Evolutionary conservation across 345 rosid genomes (phyloP).

Genomic region (Salix udensis): DNA sequence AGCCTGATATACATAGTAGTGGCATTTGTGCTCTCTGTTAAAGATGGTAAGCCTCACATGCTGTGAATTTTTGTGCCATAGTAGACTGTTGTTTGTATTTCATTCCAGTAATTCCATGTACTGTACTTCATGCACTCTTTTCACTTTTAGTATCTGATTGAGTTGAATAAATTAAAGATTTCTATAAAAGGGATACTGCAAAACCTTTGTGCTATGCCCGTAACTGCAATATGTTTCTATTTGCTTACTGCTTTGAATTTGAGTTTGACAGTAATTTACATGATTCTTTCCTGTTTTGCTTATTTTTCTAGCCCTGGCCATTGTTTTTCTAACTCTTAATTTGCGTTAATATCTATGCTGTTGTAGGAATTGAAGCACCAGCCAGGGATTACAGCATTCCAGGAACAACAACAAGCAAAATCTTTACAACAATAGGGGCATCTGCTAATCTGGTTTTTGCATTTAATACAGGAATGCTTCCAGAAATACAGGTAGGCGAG

Average conservation of each 20-base stretch:
- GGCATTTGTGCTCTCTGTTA: constrained; percentile 53
- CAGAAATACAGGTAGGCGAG: constrained; percentile 71
- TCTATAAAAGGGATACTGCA: not conserved
- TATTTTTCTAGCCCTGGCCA: not conserved
- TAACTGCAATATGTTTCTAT: not conserved
- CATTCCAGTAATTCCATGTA: not conserved
- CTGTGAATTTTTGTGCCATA: not conserved
- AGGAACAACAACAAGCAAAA: constrained; percentile 42
- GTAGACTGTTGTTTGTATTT: not conserved
- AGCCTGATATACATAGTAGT: constrained; percentile 54
- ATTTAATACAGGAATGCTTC: constrained; percentile 97
- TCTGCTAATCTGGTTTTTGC: constrained; percentile 82
- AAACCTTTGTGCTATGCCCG: not conserved
- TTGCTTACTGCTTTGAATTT: not conserved
- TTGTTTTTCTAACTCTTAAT: not conserved
- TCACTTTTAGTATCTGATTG: not conserved
- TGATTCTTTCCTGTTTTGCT: not conserved
- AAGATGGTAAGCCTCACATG: constrained; percentile 50
- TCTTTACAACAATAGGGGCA: constrained; percentile 74
- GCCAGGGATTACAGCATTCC: constrained; percentile 70
- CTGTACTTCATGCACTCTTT: not conserved
- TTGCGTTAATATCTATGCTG: not conserved
- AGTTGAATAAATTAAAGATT: not conserved
- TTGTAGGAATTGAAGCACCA: constrained; percentile 56
- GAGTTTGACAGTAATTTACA: not conserved